Evolutionary conservation across 768 basidiomycete species (phyloP).

Genomic region (Trametes sanguinea): DNA sequence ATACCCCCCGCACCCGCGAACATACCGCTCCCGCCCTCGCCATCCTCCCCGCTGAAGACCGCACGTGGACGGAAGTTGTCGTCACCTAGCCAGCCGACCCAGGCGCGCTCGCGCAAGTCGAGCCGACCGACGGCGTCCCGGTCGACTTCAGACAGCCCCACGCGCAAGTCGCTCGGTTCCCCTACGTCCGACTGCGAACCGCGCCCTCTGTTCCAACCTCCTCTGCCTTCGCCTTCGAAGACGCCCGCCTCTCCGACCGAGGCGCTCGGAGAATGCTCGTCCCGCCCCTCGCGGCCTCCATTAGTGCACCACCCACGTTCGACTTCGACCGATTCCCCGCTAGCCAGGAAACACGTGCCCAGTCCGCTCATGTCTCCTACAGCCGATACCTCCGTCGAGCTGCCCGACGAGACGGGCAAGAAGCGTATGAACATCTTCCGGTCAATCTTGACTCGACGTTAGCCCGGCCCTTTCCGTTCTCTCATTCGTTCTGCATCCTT

Average conservation of each 20-base stretch:
- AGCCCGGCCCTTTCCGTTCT: conserved; percentile 1
- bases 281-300: conserved; percentile 13
- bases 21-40: conserved; percentile 18
- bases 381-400: conserved; percentile 12
- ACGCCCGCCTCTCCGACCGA: neutral
- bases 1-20: conserved; percentile 12
- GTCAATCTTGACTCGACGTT: conserved; percentile 43
- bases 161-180: conserved; percentile 4
- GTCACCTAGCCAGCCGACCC: neutral
- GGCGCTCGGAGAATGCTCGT: neutral
- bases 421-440: conserved; percentile 43
- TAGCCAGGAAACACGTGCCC: conserved; percentile 18
- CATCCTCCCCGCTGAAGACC: conserved; percentile 20
- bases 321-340: conserved; percentile 31
- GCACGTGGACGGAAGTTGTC: conserved; percentile 23
- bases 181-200: conserved; percentile 6
- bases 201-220: conserved; percentile 4
- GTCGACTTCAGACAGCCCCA: conserved; percentile 33
- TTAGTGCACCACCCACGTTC: conserved; percentile 31
- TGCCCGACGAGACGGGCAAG: conserved; percentile 28
- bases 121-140: conserved; percentile 46
- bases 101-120: conserved; percentile 1
- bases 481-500: neutral
- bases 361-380: conserved; percentile 16
- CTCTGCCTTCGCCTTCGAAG: conserved; percentile 6